A percentile compares a stretch with the other conserved stretches of the same genome.
Conservation (phyloP, 805 yeast species). For the Barnettozyma populi region DNA sequence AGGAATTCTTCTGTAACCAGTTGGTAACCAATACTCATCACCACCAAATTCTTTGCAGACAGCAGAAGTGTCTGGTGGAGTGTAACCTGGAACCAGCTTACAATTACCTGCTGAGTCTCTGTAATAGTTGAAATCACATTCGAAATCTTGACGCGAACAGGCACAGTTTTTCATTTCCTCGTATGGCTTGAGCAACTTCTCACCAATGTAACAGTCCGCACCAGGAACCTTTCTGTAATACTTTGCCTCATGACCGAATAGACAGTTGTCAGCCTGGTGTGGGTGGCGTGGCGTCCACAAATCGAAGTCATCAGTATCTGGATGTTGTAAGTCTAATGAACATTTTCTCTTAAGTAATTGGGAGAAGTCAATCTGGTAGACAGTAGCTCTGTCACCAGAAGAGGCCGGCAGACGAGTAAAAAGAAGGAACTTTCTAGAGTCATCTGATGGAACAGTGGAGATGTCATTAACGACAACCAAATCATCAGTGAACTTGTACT, state of each 20-base stretch:
- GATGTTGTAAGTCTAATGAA: constrained; percentile 37
- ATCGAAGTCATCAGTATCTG: constrained; percentile 52
- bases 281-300: constrained; percentile 61
- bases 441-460: constrained; percentile 88
- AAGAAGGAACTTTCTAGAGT: constrained; percentile 71
- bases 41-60: constrained; percentile 53
- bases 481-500: constrained; percentile 54
- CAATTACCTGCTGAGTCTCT: constrained; percentile 78
- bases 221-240: constrained; percentile 56
- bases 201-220: constrained; percentile 61
- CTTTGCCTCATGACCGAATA: constrained; percentile 65
- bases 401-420: constrained; percentile 45
- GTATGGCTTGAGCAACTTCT: constrained; percentile 53
- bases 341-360: constrained; percentile 51
- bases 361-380: constrained; percentile 55
- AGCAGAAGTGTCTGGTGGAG: constrained; percentile 58
- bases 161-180: constrained; percentile 61
- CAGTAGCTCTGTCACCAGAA: constrained; percentile 40
- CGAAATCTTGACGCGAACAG: constrained; percentile 83
- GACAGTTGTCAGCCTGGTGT: constrained; percentile 42
- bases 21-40: constrained; percentile 76
- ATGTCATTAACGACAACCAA: constrained; percentile 60
- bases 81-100: constrained; percentile 67
- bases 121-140: constrained; percentile 85
- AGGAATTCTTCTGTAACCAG: constrained; percentile 88